A percentile compares a stretch with the other conserved stretches of the same genome.
phyloP scores from a whole-genome alignment of 306 rosid genomes.

The Hippophae gyantsensis region DNA sequence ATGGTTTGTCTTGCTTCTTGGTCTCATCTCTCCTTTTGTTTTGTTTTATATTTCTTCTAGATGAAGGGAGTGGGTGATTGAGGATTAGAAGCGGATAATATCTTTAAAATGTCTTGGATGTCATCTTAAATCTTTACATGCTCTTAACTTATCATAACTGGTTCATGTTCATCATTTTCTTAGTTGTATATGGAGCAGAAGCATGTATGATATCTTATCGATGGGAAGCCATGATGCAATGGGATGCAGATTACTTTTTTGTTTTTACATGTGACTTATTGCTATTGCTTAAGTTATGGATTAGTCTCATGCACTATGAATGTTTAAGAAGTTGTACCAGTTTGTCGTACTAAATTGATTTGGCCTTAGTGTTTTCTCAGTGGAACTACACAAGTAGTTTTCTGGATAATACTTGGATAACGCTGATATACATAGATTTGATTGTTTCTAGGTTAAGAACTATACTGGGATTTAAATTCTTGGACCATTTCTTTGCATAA shows the following conservation, averaged over 20 bases:
- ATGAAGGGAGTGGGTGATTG: no score
- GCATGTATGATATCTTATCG: no score
- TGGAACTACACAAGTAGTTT: slow-evolving; percentile 11
- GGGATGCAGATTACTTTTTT: background rate
- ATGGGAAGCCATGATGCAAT: no score
- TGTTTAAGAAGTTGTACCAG: slow-evolving; percentile 12
- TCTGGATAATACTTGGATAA: slow-evolving; percentile 7
- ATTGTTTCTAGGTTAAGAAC: slow-evolving; percentile 2
- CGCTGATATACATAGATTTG: background rate
- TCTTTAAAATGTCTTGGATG: no score
- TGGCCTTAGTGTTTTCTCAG: slow-evolving; percentile 1
- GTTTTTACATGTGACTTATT: background rate
- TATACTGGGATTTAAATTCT: slow-evolving; percentile 5
- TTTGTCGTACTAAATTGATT: slow-evolving; percentile 11
- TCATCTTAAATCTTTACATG: no score
- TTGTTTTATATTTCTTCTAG: background rate
- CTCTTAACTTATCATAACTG: no score
- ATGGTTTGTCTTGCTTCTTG: slow-evolving; percentile 8
- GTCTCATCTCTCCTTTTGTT: background rate
- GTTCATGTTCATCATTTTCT: no score
- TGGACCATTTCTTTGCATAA: slow-evolving; percentile 11
- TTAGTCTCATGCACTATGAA: slow-evolving; percentile 17
- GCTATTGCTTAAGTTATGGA: background rate
- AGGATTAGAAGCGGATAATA: no score
- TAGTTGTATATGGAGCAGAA: no score